phyloP scores from a whole-genome alignment of 192 early-diverging fungal genomes.

The Funneliformis mosseae region DNA sequence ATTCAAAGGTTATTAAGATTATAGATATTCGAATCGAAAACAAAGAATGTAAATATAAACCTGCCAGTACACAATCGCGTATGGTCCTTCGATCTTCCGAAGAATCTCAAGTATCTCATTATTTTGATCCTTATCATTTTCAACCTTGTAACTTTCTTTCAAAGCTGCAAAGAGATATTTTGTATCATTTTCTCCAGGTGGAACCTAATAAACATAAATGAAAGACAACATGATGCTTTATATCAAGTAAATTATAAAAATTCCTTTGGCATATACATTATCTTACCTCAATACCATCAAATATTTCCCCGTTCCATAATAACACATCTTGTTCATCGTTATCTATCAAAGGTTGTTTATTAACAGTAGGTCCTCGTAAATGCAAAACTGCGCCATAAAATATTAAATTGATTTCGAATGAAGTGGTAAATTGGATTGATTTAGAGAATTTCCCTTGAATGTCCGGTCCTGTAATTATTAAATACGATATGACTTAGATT shows the following conservation, averaged over 20 bases:
- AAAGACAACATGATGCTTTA: neutral
- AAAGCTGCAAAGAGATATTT: constrained; percentile 46
- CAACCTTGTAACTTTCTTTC: constrained; percentile 34
- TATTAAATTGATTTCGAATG: constrained; percentile 25
- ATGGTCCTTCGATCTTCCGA: constrained; percentile 73
- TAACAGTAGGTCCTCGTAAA: constrained; percentile 60
- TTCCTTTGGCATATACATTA: neutral
- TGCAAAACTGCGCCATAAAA: constrained; percentile 69
- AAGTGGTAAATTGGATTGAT: constrained; percentile 7
- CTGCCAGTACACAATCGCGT: constrained; percentile 76
- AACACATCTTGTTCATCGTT: constrained; percentile 52
- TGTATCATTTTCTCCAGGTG: constrained; percentile 61
- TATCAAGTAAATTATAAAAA: too few relatives aligned
- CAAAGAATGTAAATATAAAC: constrained; percentile 32
- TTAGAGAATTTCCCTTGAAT: constrained; percentile 37
- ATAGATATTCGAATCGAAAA: neutral
- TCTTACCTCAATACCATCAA: constrained; percentile 68
- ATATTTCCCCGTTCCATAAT: constrained; percentile 92
- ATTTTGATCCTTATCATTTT: constrained; percentile 30
- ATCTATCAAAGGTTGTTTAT: constrained; percentile 61
- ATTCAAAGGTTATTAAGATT: neutral
- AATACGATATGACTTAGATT: neutral
- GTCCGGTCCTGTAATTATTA: constrained; percentile 51
- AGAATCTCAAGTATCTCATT: constrained; percentile 48
- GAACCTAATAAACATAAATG: constrained; percentile 26